Evolutionary conservation across 192 early-diverging fungal species (phyloP), one percentile per base, ranked within the genome.

Genomic region (Fimicolochytrium jonesii): DNA sequence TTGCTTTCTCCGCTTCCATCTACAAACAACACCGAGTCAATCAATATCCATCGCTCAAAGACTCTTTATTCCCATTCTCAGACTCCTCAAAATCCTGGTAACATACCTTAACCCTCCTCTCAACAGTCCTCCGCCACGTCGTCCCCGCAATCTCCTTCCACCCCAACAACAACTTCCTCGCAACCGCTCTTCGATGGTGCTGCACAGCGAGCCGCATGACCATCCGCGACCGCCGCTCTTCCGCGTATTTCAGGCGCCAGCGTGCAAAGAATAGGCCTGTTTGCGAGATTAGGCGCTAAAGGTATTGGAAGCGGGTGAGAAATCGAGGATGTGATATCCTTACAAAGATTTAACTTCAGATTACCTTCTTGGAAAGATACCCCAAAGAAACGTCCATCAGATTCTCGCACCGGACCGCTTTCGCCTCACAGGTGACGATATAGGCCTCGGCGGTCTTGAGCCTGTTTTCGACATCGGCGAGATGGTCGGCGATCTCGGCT

Each of bases 71-170:
- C 10, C 46, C 9, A 13, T 48, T 22, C 46, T 48, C 46, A 13
- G 46, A 6, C 9, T 11, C 46, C 25, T 23, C 28, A 53, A 23
- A 15, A n/a, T n/a, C n/a, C n/a, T n/a, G n/a, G n/a, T n/a, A n/a
- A n/a, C n/a, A n/a, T 46, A 73, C 66, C 42, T 61, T 45, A 7
- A 77, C 48, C 31, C 63, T 46, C 51, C 62, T 58, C 52, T 77
- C 75, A 17, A 70, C 61, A 9, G 63, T 56, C 33, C 56, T 4
- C 22, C 70, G 46, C 75, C 75, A 77, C 3, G 61, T 70, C 0
- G 56, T 60, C 2, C 75, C 75, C 13, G 67, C 66, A 30, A 66
- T 61, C 13, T 64, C 47, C 45, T 77, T 74, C 75, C 75, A 77
- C 25, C 65, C 67, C 31, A 68, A 49, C 23, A 77, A 22, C 2